phyloP scores from a whole-genome alignment of 2,329 filamentous ascomycete species.

The Diaporthe sp. region DNA sequence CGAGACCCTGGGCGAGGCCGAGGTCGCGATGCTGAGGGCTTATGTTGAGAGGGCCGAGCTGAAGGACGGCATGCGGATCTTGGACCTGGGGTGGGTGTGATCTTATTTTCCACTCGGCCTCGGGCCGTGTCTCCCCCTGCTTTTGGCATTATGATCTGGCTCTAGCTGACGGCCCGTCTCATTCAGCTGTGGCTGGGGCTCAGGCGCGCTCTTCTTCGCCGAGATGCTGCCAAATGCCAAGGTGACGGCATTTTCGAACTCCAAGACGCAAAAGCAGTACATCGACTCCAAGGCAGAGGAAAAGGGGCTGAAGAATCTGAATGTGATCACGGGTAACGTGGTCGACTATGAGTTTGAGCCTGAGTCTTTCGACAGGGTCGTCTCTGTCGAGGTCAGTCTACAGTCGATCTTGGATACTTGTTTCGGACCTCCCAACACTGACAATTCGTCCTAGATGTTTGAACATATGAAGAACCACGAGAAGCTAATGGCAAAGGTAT shows the following conservation, averaged over 20 bases:
- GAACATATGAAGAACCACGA: conserved; percentile 86
- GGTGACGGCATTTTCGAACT: conserved; percentile 79
- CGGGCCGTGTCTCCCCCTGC: conserved; percentile 39
- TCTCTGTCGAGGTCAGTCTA: conserved; percentile 69
- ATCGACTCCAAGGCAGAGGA: conserved; percentile 71
- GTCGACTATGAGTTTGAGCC: conserved; percentile 74
- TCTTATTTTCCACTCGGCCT: not conserved
- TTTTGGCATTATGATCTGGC: not conserved
- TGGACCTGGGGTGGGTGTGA: conserved; percentile 70
- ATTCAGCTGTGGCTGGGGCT: conserved; percentile 77
- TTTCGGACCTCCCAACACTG: conserved; percentile 2
- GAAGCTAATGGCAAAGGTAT: conserved; percentile 74
- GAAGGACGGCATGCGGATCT: conserved; percentile 70
- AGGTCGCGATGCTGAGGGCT: conserved; percentile 74
- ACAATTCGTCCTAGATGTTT: conserved; percentile 65
- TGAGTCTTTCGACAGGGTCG: conserved; percentile 72
- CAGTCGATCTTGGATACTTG: not conserved
- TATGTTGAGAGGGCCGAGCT: conserved; percentile 74
- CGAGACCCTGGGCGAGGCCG: conserved; percentile 75
- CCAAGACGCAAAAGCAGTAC: conserved; percentile 75
- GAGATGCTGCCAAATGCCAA: conserved; percentile 72
- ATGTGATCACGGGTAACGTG: conserved; percentile 76
- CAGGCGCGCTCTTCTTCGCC: conserved; percentile 74
- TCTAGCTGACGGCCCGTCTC: not conserved
- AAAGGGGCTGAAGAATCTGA: conserved; percentile 71